Evolutionary conservation across 352 stramenopile genomes (phyloP), one percentile per base, ranked within the genome.

Genomic region (Bremia lactucae): DNA sequence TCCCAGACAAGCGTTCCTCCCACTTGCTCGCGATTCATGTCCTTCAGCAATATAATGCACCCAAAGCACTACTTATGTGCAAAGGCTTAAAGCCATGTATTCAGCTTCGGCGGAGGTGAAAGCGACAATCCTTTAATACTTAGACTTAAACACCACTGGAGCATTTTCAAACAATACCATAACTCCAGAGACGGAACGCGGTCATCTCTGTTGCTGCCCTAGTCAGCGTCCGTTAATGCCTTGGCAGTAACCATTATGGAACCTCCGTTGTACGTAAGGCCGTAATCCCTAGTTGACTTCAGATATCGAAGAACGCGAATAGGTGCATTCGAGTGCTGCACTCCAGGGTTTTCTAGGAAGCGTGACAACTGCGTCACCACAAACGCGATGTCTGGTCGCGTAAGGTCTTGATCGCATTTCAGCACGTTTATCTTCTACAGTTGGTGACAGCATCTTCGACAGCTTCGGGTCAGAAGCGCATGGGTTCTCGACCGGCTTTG

Each of bases 41-140:
- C 24, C 24, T 28, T 28, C 6, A 28, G 24, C 24, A 28, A 10
- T 6, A 28, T 28, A 31, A n/a, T 21, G 20, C 18, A 31, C 6
- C 36, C 36, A 42, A 3, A 42, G 36, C 3, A 42, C 9, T 13
- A 31, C 20, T 16, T 29, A 16, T 13, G 9, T 29, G 16, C 36
- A 42, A 16, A 42, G 14, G 21, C 16, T 42, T 5, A 42, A 4
- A 14, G 19, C 23, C 36, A 33, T 43, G 14, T 33, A 43, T 31
- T 29, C 21, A 23, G 19, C 36, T 31, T 43, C 6, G 9, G 22
- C 13, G 22, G 20, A 31, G 18, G n/a, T 43, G 13, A 43, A 22
- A 11, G 36, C 36, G 11, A 43, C 36, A 2, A 14, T 31, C 14
- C 14, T 14, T 13, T 36, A 18, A 13, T 18, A 36, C 24, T 28